Percentiles rank a stretch among this genome's conserved stretches.
Conservation (phyloP, 2,329 filamentous ascomycete species). For the Emergomyces orientalis region DNA sequence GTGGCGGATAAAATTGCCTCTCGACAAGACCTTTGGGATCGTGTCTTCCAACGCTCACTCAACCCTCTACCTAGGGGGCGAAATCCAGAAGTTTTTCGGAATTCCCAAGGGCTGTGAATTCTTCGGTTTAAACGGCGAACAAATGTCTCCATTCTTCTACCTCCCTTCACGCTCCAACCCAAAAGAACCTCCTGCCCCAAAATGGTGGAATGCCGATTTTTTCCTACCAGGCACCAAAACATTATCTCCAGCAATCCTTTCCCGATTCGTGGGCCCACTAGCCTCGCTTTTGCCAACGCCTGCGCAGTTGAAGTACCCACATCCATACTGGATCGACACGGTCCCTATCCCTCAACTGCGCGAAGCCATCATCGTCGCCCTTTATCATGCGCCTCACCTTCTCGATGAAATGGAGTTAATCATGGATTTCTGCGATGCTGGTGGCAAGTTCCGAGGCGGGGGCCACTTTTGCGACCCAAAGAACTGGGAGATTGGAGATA, state of each 20-base stretch:
- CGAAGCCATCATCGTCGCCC: neutral
- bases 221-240: conserved; percentile 2
- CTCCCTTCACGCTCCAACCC: conserved; percentile 5
- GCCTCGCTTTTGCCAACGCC: conserved; percentile 1
- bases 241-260: conserved; percentile 3
- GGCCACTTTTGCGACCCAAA: conserved; percentile 5
- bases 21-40: conserved; percentile 1
- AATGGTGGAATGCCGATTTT: conserved; percentile 8
- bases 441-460: neutral
- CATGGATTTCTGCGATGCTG: conserved; percentile 1
- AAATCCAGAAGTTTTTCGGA: conserved; percentile 1
- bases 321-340: conserved; percentile 6
- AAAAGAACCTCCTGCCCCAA: neutral
- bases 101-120: conserved; percentile 6
- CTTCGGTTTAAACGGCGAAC: conserved; percentile 3
- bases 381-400: neutral
- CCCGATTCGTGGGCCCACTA: conserved; percentile 1
- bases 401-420: conserved; percentile 7
- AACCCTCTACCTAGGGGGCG: conserved; percentile 2
- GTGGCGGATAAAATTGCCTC: neutral
- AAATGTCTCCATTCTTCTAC: conserved; percentile 8
- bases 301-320: conserved; percentile 1
- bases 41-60: neutral
- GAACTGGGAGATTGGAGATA: conserved; percentile 6
- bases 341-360: conserved; percentile 1